Base-by-base conservation (phyloP, 2,329 filamentous ascomycete genomes). In the Fusarium papillatum region DNA sequence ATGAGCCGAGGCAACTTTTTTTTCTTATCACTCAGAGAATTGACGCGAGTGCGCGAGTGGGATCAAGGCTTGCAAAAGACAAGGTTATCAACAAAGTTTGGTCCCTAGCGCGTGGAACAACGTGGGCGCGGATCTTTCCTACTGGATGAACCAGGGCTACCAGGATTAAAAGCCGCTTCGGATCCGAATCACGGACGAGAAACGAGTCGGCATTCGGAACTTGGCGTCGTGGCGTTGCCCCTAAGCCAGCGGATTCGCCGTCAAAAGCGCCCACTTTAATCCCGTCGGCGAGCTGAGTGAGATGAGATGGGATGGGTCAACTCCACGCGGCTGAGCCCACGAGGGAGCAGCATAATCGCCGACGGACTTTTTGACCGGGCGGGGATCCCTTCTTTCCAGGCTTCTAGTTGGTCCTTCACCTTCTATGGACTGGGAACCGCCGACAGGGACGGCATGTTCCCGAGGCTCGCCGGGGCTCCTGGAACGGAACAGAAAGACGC, bases 111-210 rank as follows among this genome's bases (percentile, higher is more conserved):
- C 38, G 17, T 31, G 41, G 50, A n/a, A 50, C 29, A 66, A 66
- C 26, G 24, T 59, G 53, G 39, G 46, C 41, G 19, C 17, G 48
- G 41, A 53, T 48, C 38, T 26, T 63, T 63, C 36, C 55, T 46
- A 31, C 43, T 60, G 53, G 26, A 57, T 34, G 31, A 50, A 41
- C 31, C 7, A 17, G 41, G 19, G 39, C 36, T 7, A 34, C 9
- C 10, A 31, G 16, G 17, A 39, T 29, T 34, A 24, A 48, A 50
- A 36, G 26, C 38, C 43, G 39, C 50, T 66, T 75, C 71, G 74
- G 64, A 74, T 66, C 74, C 68, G 74, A 72, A 68, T 50, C 63
- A 48, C 61, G 64, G 48, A 64, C 46, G 43, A 74, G 53, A 65
- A 14, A 24, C 22, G 50, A 55, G 31, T 55, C 68, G 74, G 66